Evolutionary conservation across 176 grass and related monocot species (phyloP).

Genomic region (Bothriochloa decipiens): DNA sequence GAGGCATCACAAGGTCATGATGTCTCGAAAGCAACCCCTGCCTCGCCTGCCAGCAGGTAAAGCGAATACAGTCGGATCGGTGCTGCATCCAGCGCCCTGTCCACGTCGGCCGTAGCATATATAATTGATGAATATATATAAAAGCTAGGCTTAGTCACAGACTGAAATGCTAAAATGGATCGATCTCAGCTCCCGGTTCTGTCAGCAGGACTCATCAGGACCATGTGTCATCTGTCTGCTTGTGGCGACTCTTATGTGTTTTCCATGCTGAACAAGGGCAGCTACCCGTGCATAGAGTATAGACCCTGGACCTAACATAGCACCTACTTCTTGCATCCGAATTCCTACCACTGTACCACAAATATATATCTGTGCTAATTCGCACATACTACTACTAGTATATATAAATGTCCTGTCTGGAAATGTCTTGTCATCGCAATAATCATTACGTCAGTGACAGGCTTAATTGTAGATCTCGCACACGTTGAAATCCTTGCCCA

Average conservation of each 20-base stretch:
- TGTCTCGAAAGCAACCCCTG: constrained; percentile 34
- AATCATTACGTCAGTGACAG: constrained; percentile 5
- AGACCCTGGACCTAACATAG: constrained; percentile 48
- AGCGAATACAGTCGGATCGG: constrained; percentile 28
- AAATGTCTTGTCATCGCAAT: constrained; percentile 1
- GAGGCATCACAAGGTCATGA: constrained; percentile 14
- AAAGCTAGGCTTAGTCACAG: constrained; percentile 5
- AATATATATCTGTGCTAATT: background rate
- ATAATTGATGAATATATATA: constrained; percentile 33
- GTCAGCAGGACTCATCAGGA: constrained; percentile 31
- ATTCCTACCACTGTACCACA: constrained; percentile 31
- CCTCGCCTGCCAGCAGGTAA: background rate
- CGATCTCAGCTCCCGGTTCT: background rate
- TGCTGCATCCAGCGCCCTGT: constrained; percentile 36
- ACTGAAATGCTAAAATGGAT: background rate
- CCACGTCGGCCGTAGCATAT: constrained; percentile 38
- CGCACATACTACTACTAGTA: background rate
- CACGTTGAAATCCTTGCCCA: constrained; percentile 3
- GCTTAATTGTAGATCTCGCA: background rate
- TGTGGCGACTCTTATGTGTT: constrained; percentile 25
- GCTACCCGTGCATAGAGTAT: constrained; percentile 41
- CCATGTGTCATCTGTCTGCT: constrained; percentile 37
- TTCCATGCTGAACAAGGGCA: constrained; percentile 35
- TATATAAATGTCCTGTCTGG: background rate
- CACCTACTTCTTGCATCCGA: constrained; percentile 37